Base-by-base conservation (phyloP, 2,329 filamentous ascomycete genomes). In the Sclerotinia sclerotiorum region DNA sequence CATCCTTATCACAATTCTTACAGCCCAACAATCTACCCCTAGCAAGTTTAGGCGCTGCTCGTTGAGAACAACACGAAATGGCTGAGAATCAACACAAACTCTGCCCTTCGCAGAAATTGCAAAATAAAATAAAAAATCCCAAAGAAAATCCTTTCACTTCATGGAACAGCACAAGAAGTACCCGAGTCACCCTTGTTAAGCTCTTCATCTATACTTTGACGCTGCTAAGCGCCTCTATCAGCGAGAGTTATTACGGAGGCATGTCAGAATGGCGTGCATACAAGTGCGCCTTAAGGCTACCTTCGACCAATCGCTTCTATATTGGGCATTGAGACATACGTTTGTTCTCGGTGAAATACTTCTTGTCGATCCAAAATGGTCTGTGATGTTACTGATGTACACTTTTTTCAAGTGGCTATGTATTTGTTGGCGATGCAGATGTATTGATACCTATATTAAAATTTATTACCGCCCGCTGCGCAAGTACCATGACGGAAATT, bases 381-480 rank as follows among this genome's bases (percentile, higher is more conserved):
- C 57, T 46, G 39, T 29, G 21, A 42, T 42, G 13, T 10, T 42
- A 42, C 39, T 29, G 13, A 11, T 46, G 39, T 27, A 44, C 4
- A 24, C 17, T 46, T 60, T 17, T 46, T 44, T 5, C 24, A 46
- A 46, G 42, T 60, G 57, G 57, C 24, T n/a, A 60, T 60, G 39
- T 60, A 32, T 60, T 60, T 19, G 57, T n/a, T 60, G 57, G 57
- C 57, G 57, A 60, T 60, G 57, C 57, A 60, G 57, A 60, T 60
- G 57, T 46, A 44, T 60, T 46, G 42, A 46, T 60, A 60, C 57
- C 52, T 46, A n/a, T 27, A 32, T 46, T 11, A n/a, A 46, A 60
- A 32, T 42, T 24, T 21, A 19, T 60, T 60, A 46, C 29, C 57
- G 57, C 39, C 46, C 24, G 13, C 24, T 3, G 24, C 29, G 57